Evolutionary conservation across 495 filamentous ascomycete genomes (phyloP), one percentile per base, ranked within the genome.

Genomic region (Penicillium bialowiezense): DNA sequence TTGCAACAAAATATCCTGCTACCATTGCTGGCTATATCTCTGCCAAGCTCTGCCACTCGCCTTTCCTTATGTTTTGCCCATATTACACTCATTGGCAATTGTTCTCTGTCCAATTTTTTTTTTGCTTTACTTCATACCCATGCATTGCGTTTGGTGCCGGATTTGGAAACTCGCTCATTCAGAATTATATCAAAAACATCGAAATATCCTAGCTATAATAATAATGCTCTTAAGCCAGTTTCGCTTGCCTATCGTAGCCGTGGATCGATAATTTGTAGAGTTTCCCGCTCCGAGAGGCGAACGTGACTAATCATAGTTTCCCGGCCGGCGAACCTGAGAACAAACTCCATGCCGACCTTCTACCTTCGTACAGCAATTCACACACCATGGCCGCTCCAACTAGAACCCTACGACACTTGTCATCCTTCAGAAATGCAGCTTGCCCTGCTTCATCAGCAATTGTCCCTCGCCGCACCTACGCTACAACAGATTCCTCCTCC

Each of bases 401-500:
- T 51, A 63, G 55, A 38, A 60, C 63, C 14, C 56, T 76, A 46
- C 63, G 72, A 50, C 59, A 56, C 32, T 45, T 76, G 31, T 68
- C 66, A 35, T 60, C 64, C 20, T 64, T 67, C 24, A 53, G 56
- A 48, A 52, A 59, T 5, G 55, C 54, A 34, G 13, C 59, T 14
- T 40, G 57, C 48, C 56, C 60, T 7, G 1, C 53, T 1, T 41
- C 57, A 3, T 33, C 47, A 26, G 28, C 41, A 24, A 19, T 56
- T 42, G 28, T 48, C 21, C 45, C 62, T 13, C 18, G 46, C 47
- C 71, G 71, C 43, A 54, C 48, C 55, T 76, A 74, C 41, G 72
- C 72, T 15, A 76, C 72, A 7, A 68, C 72, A 23, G 69, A 73
- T 37, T 54, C 62, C 33, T 65, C 70, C 12, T 69, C 68, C 56